phyloP scores from a whole-genome alignment of 495 filamentous ascomycete genomes.

The Aspergillus leporis region DNA sequence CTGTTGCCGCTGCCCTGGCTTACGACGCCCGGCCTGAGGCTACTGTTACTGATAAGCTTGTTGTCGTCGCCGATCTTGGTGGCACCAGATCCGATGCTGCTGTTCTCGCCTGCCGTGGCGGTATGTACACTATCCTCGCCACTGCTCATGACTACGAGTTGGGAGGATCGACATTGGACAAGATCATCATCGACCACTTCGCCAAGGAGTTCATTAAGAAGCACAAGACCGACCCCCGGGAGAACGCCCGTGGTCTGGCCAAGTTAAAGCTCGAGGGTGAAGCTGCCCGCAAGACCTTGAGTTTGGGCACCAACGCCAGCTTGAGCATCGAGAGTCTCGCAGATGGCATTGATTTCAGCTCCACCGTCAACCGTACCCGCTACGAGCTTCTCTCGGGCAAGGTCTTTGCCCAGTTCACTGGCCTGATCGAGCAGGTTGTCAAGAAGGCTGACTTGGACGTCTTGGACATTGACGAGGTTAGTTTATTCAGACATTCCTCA shows the following conservation, averaged over 20 bases:
- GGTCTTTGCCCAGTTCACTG: constrained; percentile 82
- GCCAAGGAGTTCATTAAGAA: constrained; percentile 98
- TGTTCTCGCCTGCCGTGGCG: constrained; percentile 84
- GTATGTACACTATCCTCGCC: constrained; percentile 94
- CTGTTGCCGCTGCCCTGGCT: constrained; percentile 85
- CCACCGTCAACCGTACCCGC: constrained; percentile 87
- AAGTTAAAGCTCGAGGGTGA: constrained; percentile 94
- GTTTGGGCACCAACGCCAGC: constrained; percentile 79
- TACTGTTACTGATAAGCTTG: constrained; percentile 75
- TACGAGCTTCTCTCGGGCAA: constrained; percentile 88
- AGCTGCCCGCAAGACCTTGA: constrained; percentile 84
- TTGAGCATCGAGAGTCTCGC: constrained; percentile 87
- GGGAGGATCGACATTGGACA: constrained; percentile 77
- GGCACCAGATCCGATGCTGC: constrained; percentile 91
- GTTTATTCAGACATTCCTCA: background rate
- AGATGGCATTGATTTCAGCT: constrained; percentile 86
- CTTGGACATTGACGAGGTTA: constrained; percentile 83
- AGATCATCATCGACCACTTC: constrained; percentile 91
- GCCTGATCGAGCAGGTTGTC: constrained; percentile 77
- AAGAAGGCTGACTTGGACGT: constrained; percentile 92
- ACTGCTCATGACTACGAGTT: constrained; percentile 94
- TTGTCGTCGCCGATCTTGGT: constrained; percentile 91
- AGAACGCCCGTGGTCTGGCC: constrained; percentile 75
- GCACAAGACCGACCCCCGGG: constrained; percentile 82
- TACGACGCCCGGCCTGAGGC: constrained; percentile 86